Conservation (phyloP, 2,329 filamentous ascomycete genomes). For the Didymella pinodella region DNA sequence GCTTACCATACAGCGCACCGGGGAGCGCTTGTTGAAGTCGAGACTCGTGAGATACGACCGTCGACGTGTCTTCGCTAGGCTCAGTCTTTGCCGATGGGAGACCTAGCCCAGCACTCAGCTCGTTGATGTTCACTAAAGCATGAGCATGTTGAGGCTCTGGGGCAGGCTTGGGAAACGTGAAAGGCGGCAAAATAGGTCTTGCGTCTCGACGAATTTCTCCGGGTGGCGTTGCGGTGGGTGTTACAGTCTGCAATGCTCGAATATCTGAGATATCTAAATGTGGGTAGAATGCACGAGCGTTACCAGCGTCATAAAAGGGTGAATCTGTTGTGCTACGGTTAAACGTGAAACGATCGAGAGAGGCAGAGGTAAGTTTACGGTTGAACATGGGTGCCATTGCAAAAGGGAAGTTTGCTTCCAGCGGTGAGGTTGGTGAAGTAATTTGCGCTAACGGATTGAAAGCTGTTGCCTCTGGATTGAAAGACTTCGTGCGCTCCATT, state of each 20-base stretch:
- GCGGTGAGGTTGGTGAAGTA: not conserved
- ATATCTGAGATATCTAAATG: not conserved
- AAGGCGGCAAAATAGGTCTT: not conserved
- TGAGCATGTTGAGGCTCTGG: not conserved
- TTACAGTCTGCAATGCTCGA: not conserved
- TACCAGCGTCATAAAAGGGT: not conserved
- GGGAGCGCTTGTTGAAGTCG: conserved; percentile 5
- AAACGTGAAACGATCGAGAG: not conserved
- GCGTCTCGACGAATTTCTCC: not conserved
- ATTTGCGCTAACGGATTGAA: conserved; percentile 11
- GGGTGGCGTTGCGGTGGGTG: not conserved
- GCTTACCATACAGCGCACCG: conserved; percentile 28
- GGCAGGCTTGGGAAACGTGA: not conserved
- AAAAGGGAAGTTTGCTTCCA: not conserved
- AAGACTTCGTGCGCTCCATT: conserved; percentile 13
- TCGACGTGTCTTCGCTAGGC: not conserved
- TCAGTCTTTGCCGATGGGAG: conserved; percentile 19
- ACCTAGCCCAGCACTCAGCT: conserved; percentile 28
- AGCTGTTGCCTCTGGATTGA: conserved; percentile 22
- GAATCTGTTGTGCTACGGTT: conserved; percentile 1
- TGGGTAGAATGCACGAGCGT: not conserved
- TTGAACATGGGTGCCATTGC: conserved; percentile 15
- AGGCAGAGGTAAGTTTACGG: not conserved
- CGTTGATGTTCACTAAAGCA: conserved; percentile 23
- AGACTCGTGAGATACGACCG: conserved; percentile 11